Base-by-base conservation (phyloP, 495 filamentous ascomycete species). In the Penicillium canescens region DNA sequence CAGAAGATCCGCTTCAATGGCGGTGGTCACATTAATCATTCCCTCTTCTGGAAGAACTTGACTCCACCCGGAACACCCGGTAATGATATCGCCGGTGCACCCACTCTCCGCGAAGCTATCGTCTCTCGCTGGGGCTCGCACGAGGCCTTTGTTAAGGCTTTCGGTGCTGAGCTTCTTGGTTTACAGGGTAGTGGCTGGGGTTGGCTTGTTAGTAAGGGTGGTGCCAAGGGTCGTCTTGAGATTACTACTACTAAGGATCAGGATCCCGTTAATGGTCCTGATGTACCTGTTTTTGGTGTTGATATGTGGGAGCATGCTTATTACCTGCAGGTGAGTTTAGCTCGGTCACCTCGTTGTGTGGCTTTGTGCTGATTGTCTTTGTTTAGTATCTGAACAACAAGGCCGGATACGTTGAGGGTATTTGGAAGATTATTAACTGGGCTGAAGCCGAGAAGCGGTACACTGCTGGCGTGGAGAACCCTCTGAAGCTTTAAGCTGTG, bases 391-490 rank as follows among this genome's bases (percentile, higher is more conserved):
- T 96, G 72, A 98, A 97, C 73, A 87, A 93, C 58, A 98, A 98
- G 79, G 94, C 89, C 12, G 90, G 92, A 59, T 98, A 98, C 72
- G 93, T 97, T 56, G 82, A 85, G 38, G 89, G 87, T 31, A 87
- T 98, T 62, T 98, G 94, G 94, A 90, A 95, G 71, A 89, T 98
- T 16, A 79, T 98, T 52, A 96, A 97, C 75, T 98, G 94, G 94
- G 89, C 87, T 67, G 84, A 86, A 38, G 92, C 89, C 3, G 94
- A 96, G 79, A 80, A 86, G 60, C 82, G 94, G 44, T 93, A 89
- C 64, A 61, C 44, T 37, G 59, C 62, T 39, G 74, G 68, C 4
- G 61, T 70, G 16, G 61, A 70, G 46, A 64, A 60, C 10, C 48
- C 37, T 9, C 20, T 70, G 28, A 70, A 72, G 54, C 57, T 71